These are phyloP conservation scores for Rubroboletus satanas DNA, from an alignment of 768 basidiomycete species.

Conservation along the genomic window DNA sequence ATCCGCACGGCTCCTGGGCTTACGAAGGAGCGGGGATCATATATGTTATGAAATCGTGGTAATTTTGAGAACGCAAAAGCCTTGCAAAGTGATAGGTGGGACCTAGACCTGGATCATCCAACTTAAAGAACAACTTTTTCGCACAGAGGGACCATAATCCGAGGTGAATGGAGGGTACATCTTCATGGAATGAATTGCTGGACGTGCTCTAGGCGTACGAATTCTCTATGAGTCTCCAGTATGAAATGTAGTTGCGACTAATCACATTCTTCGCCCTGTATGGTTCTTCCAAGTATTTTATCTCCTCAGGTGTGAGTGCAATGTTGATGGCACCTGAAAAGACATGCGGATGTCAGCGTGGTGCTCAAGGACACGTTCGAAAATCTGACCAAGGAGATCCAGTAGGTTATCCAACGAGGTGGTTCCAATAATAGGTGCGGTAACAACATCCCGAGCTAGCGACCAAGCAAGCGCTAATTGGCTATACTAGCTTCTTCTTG, in stretches of 20 bases:
- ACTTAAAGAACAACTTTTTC: background rate
- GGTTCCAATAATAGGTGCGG: constrained; percentile 7
- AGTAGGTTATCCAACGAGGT: constrained; percentile 8
- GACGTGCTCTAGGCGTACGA: background rate
- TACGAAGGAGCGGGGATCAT: too few species aligned
- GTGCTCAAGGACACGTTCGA: background rate
- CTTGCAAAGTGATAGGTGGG: background rate
- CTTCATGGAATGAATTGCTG: background rate
- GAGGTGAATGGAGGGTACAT: background rate
- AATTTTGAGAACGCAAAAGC: too few species aligned
- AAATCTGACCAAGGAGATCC: constrained; percentile 6
- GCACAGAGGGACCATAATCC: background rate
- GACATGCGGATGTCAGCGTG: background rate
- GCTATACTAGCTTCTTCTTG: background rate
- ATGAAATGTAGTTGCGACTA: constrained; percentile 37
- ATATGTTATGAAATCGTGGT: too few species aligned
- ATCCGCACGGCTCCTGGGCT: too few species aligned
- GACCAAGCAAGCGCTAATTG: constrained; percentile 3
- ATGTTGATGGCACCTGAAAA: constrained; percentile 3
- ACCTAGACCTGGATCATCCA: background rate
- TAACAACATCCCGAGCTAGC: constrained; percentile 4
- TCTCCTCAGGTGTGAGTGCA: constrained; percentile 8
- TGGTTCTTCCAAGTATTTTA: constrained; percentile 10
- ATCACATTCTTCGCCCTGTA: constrained; percentile 29
- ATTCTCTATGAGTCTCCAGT: background rate